Base-by-base conservation (phyloP, 306 rosid species). In the Myrica gale region DNA sequence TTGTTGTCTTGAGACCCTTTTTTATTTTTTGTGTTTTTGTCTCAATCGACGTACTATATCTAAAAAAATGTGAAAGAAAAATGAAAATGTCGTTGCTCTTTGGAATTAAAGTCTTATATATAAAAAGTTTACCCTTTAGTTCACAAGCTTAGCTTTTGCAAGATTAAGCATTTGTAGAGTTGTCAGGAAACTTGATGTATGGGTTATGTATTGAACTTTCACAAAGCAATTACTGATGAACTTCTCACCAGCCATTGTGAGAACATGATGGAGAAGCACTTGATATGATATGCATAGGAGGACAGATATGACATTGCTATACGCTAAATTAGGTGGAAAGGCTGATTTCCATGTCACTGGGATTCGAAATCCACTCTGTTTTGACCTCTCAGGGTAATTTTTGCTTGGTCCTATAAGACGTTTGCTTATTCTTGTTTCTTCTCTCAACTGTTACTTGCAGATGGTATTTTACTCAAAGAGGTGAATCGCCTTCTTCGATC, bases 391-490 rank as follows among this genome's bases (percentile, higher is more conserved):
- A 52, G 47, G 57, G 70, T 80, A 16, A 44, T 7, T 58, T 68
- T 72, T 23, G 55, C 55, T 51, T 47, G 42, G 42, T 52, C 68
- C 52, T 53, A 9, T 37, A 21, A 26, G 39, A 19, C 67, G 54
- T 67, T 26, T 78, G 48, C 63, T 65, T 21, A 73, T 76, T 68
- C 19, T 44, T 13, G 13, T 47, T 72, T 55, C 10, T 61, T 3
- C 11, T 23, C 52, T 50, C 70, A 12, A 53, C 73, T 76, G 65
- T 74, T 76, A 45, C 75, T 68, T 79, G 81, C 90, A 92, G 99
- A 89, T 83, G 99, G 99, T 65, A 85, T 95, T 89, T 84, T 90
- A 80, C 81, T 95, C 75, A 92, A 87, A 87, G 98, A 92, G 86
- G 80, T 89, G 74, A 72, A 90, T 79, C 89, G 97, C 76, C 88